Conservation (phyloP, 2,329 filamentous ascomycete species). For the Beauveria sp. region DNA sequence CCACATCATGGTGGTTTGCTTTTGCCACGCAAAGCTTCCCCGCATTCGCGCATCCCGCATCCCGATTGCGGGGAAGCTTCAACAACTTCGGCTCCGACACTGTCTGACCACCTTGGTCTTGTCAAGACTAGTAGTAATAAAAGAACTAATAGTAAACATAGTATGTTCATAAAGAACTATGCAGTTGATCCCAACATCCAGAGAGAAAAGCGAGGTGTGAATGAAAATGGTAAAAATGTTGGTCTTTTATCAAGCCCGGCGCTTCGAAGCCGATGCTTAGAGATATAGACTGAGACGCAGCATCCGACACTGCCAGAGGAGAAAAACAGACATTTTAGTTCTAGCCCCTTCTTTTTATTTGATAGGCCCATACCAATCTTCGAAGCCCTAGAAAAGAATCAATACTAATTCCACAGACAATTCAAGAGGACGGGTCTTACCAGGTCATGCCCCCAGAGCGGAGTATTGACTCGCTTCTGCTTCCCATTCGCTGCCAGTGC, state of each 20-base stretch:
- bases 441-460: background rate
- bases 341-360: background rate
- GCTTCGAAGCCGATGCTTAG: too few relatives aligned
- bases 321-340: too few relatives aligned
- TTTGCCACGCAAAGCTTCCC: background rate
- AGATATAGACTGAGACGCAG: too few relatives aligned
- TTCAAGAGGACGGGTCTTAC: background rate
- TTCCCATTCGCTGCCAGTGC: constrained; percentile 6
- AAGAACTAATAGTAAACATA: too few relatives aligned
- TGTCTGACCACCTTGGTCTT: too few relatives aligned
- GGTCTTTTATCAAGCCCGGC: too few relatives aligned
- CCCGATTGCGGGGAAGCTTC: background rate
- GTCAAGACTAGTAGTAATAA: too few relatives aligned
- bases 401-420: background rate
- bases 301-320: too few relatives aligned
- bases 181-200: too few relatives aligned
- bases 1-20: background rate
- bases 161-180: too few relatives aligned
- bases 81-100: background rate
- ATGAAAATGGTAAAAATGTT: too few relatives aligned
- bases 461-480: constrained; percentile 5
- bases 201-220: too few relatives aligned
- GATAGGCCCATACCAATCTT: background rate
- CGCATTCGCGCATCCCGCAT: background rate
- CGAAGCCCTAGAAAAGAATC: background rate